A percentile compares a stretch with the other conserved stretches of the same genome.
Conservation (phyloP, 805 yeast species). For the Kuraishia ogatae region DNA sequence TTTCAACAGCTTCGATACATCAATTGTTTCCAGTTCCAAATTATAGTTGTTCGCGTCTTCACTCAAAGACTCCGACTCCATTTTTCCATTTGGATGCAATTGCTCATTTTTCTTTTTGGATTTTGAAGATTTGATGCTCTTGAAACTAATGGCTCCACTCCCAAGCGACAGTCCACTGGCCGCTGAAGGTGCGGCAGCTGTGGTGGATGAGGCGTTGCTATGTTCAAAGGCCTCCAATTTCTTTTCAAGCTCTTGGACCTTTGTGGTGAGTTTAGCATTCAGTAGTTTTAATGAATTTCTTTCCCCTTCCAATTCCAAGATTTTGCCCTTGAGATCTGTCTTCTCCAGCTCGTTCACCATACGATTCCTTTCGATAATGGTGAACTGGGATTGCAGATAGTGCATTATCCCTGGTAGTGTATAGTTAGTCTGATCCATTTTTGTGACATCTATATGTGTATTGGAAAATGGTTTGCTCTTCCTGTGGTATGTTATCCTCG, state of each 20-base stretch:
- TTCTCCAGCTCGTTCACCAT: slow-evolving; percentile 46
- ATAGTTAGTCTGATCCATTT: slow-evolving; percentile 12
- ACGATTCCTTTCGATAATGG: slow-evolving; percentile 32
- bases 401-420: slow-evolving; percentile 54
- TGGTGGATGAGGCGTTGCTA: not conserved
- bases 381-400: slow-evolving; percentile 50
- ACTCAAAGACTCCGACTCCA: slow-evolving; percentile 2
- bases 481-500: not conserved
- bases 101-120: not conserved
- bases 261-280: slow-evolving; percentile 31
- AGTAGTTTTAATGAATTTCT: slow-evolving; percentile 32
- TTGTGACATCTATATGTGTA: not conserved
- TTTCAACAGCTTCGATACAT: slow-evolving; percentile 18
- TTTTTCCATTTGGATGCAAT: not conserved
- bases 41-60: slow-evolving; percentile 7
- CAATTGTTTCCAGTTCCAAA: slow-evolving; percentile 13
- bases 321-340: slow-evolving; percentile 40
- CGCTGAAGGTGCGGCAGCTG: slow-evolving; percentile 1
- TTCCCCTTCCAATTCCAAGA: slow-evolving; percentile 44
- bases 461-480: not conserved
- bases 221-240: slow-evolving; percentile 6
- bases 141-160: not conserved
- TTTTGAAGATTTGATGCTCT: not conserved
- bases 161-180: not conserved
- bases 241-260: slow-evolving; percentile 29